Base-by-base conservation (phyloP, 306 rosid genomes). In the Gynostemma pentaphyllum region DNA sequence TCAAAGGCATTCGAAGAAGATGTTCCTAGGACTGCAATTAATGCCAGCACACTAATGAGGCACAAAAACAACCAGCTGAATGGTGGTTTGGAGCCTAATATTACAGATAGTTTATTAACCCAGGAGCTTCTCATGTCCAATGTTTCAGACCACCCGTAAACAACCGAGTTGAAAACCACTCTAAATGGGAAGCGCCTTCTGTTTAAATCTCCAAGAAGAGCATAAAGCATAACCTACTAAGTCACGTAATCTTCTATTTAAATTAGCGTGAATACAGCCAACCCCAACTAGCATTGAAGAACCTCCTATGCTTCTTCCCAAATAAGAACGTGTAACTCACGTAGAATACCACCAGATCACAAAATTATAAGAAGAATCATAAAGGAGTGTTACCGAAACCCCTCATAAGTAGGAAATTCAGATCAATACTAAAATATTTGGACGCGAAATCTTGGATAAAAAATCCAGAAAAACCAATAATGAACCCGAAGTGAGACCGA, bases 61-160 rank as follows among this genome's bases (percentile, higher is more conserved):
- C 82, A 81, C 77, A 94, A 71, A 26, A 89, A 76, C 70, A 94
- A 71, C 90, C 94, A 83, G 75, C 78, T 86, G 70, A 80, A 69
- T 6, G 90, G 90, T 67, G 81, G 95, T 80, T 82, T 86, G 55
- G 78, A 85, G 52, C 94, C 95, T 15, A 82, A 62, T 60, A 79
- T 61, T 65, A 71, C 71, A 64, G 83, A 84, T 24, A 80, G 65
- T 83, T 89, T 94, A 69, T 82, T 85, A 62, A 69, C 78, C 99
- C 95, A 85, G 68, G 83, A 68, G 79, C 89, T 80, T 86, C 97
- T 89, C 99, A 94, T 89, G 81, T 82, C 95, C 82, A 71, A 85
- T 69, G 70, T 18, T 68, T 52, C 65, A 68, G 61, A 76, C 80
- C 40, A 67, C 27, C 64, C 66, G 62, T 70, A 29, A 39, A 45